Percentiles rank a stretch among this genome's conserved stretches.
phyloP scores from a whole-genome alignment of 1,284 basidiomycete genomes.

The Phylloporus sp. region DNA sequence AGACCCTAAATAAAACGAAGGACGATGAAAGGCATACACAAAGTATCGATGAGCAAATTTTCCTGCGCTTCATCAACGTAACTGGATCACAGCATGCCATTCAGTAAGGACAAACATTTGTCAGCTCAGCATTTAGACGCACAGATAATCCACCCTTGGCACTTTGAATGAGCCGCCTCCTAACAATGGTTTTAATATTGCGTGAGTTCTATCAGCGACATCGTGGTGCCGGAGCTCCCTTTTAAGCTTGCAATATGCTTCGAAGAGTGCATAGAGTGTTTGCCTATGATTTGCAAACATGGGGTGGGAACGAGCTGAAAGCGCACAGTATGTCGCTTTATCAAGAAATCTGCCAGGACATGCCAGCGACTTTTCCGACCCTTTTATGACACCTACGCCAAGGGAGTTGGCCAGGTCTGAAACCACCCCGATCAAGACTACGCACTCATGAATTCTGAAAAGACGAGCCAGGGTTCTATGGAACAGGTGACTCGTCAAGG shows the following conservation, averaged over 20 bases:
- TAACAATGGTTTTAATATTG: constrained; percentile 52
- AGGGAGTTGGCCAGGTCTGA: background rate
- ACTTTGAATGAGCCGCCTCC: constrained; percentile 45
- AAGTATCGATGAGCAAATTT: constrained; percentile 71
- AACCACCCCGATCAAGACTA: background rate
- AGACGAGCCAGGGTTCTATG: constrained; percentile 69
- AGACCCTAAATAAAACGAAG: background rate
- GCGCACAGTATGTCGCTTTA: constrained; percentile 51
- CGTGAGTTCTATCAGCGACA: constrained; percentile 70
- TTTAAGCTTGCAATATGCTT: constrained; percentile 60
- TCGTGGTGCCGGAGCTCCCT: constrained; percentile 57
- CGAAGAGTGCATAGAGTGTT: constrained; percentile 63
- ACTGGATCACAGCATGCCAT: constrained; percentile 44
- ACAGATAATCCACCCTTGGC: constrained; percentile 66
- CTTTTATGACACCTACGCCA: constrained; percentile 73
- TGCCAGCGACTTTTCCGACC: constrained; percentile 60
- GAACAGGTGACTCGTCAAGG: constrained; percentile 5
- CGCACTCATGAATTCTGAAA: constrained; percentile 72
- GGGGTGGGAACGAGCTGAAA: constrained; percentile 60
- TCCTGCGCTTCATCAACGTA: constrained; percentile 81
- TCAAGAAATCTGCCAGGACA: constrained; percentile 51
- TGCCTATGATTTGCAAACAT: constrained; percentile 61
- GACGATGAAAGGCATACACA: constrained; percentile 49
- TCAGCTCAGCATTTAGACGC: constrained; percentile 27
- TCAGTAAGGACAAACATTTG: background rate